Evolutionary conservation across 495 filamentous ascomycete genomes (phyloP), one percentile per base, ranked within the genome.

Genomic region (Tuber microsphaerosporum): DNA sequence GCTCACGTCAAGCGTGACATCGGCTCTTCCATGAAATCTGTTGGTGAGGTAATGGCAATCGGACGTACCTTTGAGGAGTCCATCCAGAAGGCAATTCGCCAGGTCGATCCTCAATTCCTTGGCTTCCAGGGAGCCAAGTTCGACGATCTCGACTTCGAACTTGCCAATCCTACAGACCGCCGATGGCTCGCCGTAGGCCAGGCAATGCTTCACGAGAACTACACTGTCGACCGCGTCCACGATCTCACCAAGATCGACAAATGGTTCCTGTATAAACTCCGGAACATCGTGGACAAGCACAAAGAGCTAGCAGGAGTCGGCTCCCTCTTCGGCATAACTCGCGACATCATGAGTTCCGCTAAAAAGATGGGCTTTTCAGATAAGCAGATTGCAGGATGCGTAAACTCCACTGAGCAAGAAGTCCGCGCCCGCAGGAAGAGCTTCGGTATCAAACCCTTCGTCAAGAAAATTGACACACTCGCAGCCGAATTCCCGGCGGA

Each of bases 351-450:
- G 81, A 84, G 92, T 77, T 93, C 92, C 86, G 90, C 94, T 45
- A 99, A 99, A 89, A 97, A 97, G 87, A 88, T 97, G 84, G 94
- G 94, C 19, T 99, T 99, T 88, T 97, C 93, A 68, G 94, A 99
- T 81, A 92, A 90, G 85, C 94, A 99, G 86, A 97, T 99, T 82
- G 92, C 93, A 42, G 87, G 88, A 70, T 90, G 91, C n/a, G 92
- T 97, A 74, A 90, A 90, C 74, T 90, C 91, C 81, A 90, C 90
- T 65, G 94, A 99, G 85, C 92, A 97, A 82, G 90, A 94, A 77
- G 94, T 97, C 74, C 92, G 94, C 71, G 92, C 92, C 71, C 88
- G 91, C 79, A 87, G 94, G 81, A 90, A 92, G 86, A 88, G 91
- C 81, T 96, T 97, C 83, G 93, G 92, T 71, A 92, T 98, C 85